Conservation (phyloP, 768 basidiomycete species). For the Russula earlei region DNA sequence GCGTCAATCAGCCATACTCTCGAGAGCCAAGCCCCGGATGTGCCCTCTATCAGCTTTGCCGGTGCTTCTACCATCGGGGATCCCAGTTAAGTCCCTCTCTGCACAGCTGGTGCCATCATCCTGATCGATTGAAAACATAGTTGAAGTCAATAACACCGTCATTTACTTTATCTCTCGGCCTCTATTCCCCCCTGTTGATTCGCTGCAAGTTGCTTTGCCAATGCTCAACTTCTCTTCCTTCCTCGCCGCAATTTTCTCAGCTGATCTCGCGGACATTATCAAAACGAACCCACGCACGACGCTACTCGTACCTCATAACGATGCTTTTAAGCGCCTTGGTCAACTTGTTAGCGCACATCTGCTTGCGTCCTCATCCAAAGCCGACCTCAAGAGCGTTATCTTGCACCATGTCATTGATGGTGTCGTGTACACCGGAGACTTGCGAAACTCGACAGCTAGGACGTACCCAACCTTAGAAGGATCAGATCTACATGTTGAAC, state of each 20-base stretch:
- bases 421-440: constrained; percentile 58
- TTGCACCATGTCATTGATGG: constrained; percentile 77
- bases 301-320: constrained; percentile 80
- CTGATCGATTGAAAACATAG: constrained; percentile 30
- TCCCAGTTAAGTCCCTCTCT: constrained; percentile 43
- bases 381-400: constrained; percentile 75
- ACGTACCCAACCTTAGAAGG: constrained; percentile 82
- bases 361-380: constrained; percentile 63
- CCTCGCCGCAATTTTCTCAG: constrained; percentile 83
- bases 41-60: constrained; percentile 66
- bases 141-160: constrained; percentile 64
- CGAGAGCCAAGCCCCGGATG: constrained; percentile 37
- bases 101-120: not conserved
- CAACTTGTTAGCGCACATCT: constrained; percentile 79
- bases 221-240: constrained; percentile 83
- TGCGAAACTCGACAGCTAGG: constrained; percentile 56
- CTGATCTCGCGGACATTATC: constrained; percentile 64
- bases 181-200: constrained; percentile 72
- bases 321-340: constrained; percentile 83
- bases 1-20: constrained; percentile 52
- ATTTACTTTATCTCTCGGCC: constrained; percentile 87
- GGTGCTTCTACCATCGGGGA: constrained; percentile 75
- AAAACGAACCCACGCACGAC: constrained; percentile 60
- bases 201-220: constrained; percentile 72
- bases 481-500: constrained; percentile 64